Conservation (phyloP, 1,139 yeast genomes). For the Starmera stellimalicola region DNA sequence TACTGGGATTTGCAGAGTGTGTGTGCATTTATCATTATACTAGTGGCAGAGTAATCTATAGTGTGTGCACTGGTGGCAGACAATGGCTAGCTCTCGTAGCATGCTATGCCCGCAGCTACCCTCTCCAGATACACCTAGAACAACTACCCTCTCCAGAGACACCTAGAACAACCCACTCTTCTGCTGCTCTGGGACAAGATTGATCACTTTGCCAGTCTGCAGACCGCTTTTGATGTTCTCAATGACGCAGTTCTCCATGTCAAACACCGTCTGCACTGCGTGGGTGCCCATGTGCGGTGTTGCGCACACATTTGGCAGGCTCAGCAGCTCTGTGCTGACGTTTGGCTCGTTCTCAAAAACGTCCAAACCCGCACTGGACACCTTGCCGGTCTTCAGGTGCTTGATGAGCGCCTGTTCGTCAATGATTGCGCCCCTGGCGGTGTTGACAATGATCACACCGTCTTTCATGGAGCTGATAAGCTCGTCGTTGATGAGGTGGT, state of each 20-base stretch:
- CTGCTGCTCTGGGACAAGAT: conserved; percentile 1
- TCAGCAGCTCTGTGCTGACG: conserved; percentile 37
- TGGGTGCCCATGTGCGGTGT: conserved; percentile 79
- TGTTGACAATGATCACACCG: conserved; percentile 58
- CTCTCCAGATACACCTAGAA: too few species aligned
- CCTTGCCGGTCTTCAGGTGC: conserved; percentile 43
- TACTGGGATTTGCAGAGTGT: too few species aligned
- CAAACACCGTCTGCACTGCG: conserved; percentile 38
- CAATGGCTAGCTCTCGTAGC: too few species aligned
- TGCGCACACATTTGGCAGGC: conserved; percentile 46
- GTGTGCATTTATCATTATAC: too few species aligned
- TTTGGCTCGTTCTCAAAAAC: conserved; percentile 67
- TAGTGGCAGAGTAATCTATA: too few species aligned
- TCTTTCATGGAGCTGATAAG: conserved; percentile 31
- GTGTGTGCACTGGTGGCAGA: too few species aligned
- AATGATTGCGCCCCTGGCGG: conserved; percentile 66
- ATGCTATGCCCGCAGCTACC: too few species aligned
- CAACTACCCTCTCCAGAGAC: too few species aligned
- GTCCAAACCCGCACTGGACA: conserved; percentile 68
- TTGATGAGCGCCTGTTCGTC: conserved; percentile 58
- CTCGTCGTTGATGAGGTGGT: conserved; percentile 42
- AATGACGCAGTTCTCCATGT: conserved; percentile 36
- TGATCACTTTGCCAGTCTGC: conserved; percentile 1
- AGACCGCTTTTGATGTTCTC: conserved; percentile 3
- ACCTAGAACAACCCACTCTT: too few species aligned